Conservation (phyloP, 495 filamentous ascomycete species). For the Hypomontagnella submonticulosa region DNA sequence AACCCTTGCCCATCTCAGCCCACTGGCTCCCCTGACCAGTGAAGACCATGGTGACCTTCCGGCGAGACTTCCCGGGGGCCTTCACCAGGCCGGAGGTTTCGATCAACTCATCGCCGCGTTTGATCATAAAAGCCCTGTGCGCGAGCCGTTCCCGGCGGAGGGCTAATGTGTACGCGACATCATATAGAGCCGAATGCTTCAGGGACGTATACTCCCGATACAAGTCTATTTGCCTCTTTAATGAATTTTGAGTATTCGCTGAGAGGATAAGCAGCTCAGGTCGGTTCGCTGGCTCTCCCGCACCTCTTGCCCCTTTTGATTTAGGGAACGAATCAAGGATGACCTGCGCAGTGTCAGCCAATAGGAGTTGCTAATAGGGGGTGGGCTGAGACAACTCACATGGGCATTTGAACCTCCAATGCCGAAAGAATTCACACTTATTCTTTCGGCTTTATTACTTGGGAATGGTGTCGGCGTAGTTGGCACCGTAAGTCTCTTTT, state of each 20-base stretch:
- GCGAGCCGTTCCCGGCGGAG: constrained; percentile 43
- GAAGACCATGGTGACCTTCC: constrained; percentile 50
- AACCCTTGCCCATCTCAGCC: constrained; percentile 61
- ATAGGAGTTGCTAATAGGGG: neutral
- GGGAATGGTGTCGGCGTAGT: constrained; percentile 38
- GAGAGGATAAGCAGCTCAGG: constrained; percentile 43
- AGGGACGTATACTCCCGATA: constrained; percentile 33
- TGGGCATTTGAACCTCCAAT: constrained; percentile 64
- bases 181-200: constrained; percentile 18
- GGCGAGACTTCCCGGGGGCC: constrained; percentile 23
- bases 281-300: neutral
- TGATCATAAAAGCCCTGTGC: constrained; percentile 45
- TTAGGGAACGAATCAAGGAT: constrained; percentile 52
- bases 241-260: constrained; percentile 37
- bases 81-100: constrained; percentile 22
- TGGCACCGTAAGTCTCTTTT: constrained; percentile 42
- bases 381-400: constrained; percentile 27
- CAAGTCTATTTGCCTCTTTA: constrained; percentile 27
- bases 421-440: constrained; percentile 60
- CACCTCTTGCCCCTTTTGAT: neutral
- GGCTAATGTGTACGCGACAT: constrained; percentile 50
- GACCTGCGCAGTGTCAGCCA: constrained; percentile 15
- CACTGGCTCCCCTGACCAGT: constrained; percentile 60
- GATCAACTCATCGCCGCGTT: constrained; percentile 20
- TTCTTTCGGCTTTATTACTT: constrained; percentile 34